Percentiles rank a stretch among this genome's conserved stretches.
Conservation (phyloP, 176 grass and related monocot genomes). For the Triticum aestivum region IWGSC_CS_RefSeq_v2.1 NC_057801.1:202033716-202034215, state of each 20-base stretch:
- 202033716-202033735: neutral
- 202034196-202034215: no score
- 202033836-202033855: neutral
- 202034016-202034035: neutral
- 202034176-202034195: no score
- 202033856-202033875: neutral
- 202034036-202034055: no score
- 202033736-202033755: neutral
- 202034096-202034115: no score
- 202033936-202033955: neutral
- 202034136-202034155: no score
- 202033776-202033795: neutral
- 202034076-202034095: no score
- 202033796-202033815: constrained; percentile 13
- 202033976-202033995: neutral
- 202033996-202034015: neutral
- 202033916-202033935: neutral
- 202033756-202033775: constrained; percentile 16
- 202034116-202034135: no score
- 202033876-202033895: neutral
- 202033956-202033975: neutral
- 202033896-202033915: neutral
- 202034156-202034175: no score
- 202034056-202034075: no score
- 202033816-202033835: neutral